Conservation (phyloP, 495 filamentous ascomycete species). For the Parathielavia hyrcaniae region DNA sequence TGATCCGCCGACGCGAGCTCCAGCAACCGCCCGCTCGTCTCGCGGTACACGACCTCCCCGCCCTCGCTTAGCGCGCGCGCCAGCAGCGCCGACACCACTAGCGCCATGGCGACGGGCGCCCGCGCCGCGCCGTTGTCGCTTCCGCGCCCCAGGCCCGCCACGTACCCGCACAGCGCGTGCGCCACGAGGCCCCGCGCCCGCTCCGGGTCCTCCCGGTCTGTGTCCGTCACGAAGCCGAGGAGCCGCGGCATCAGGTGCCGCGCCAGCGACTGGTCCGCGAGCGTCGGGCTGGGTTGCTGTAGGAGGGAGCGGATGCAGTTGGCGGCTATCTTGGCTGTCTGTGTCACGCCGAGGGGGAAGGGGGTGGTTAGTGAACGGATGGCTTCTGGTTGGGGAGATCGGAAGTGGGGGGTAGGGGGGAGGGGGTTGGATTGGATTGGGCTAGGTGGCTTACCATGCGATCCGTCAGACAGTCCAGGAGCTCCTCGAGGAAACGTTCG, state of each 20-base stretch:
- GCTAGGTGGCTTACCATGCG: constrained; percentile 47
- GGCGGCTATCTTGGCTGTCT: constrained; percentile 81
- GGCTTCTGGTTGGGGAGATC: too few species aligned
- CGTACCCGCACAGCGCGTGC: constrained; percentile 66
- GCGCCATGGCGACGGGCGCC: constrained; percentile 54
- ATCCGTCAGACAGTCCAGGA: constrained; percentile 79
- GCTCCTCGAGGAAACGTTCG: constrained; percentile 60
- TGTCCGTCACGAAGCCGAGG: constrained; percentile 63
- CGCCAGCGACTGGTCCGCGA: constrained; percentile 65
- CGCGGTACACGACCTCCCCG: constrained; percentile 51
- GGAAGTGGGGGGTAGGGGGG: constrained; percentile 14
- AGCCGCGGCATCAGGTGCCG: constrained; percentile 70
- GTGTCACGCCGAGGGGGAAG: not conserved
- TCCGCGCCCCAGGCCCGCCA: constrained; percentile 49
- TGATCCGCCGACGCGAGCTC: constrained; percentile 76
- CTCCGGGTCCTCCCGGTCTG: constrained; percentile 65
- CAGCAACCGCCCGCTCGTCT: constrained; percentile 69
- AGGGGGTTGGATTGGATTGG: not conserved
- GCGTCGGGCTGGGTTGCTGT: constrained; percentile 52
- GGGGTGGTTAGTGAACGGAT: not conserved
- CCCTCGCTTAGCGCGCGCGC: constrained; percentile 55
- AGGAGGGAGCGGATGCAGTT: constrained; percentile 81
- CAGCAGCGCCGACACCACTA: constrained; percentile 76
- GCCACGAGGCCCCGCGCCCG: constrained; percentile 60
- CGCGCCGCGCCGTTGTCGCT: constrained; percentile 42